Evolutionary conservation across 108 stramenopile genomes (phyloP).

Genomic region (Conticribra weissflogii): DNA sequence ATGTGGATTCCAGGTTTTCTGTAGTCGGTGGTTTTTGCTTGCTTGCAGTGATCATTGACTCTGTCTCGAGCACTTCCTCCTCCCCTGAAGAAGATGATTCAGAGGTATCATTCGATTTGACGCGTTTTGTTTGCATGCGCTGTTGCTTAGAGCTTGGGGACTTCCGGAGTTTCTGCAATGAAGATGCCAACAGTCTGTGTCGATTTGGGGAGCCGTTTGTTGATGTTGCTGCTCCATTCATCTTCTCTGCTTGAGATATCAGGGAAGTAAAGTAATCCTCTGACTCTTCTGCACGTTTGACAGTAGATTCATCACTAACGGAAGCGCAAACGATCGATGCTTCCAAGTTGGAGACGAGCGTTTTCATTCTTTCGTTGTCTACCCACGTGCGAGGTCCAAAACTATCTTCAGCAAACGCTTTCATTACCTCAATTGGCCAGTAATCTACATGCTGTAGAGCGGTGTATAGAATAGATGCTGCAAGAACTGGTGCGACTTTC

Average conservation of each 20-base stretch:
- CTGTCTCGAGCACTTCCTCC: constrained; percentile 27
- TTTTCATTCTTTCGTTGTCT: constrained; percentile 54
- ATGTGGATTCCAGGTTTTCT: not conserved
- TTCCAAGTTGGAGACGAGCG: constrained; percentile 70
- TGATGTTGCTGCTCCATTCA: not conserved
- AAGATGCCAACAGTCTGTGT: not conserved
- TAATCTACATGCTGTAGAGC: constrained; percentile 67
- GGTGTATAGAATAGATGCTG: constrained; percentile 62
- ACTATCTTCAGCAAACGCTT: constrained; percentile 73
- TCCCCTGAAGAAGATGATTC: constrained; percentile 26
- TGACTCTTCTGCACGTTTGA: constrained; percentile 15
- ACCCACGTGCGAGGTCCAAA: constrained; percentile 81
- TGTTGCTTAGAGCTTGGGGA: constrained; percentile 18
- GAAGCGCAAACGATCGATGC: constrained; percentile 6
- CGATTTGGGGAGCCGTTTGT: not conserved
- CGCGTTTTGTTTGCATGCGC: constrained; percentile 1
- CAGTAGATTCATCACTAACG: constrained; percentile 4
- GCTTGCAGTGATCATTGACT: not conserved
- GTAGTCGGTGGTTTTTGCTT: not conserved
- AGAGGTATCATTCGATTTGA: constrained; percentile 9
- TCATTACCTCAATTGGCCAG: constrained; percentile 70
- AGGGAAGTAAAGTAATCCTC: constrained; percentile 41
- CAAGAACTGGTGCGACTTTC: constrained; percentile 37
- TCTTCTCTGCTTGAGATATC: constrained; percentile 37
- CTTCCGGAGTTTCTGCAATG: not conserved